Evolutionary conservation across 2,329 filamentous ascomycete species (phyloP).

Genomic region (Ophiostoma angusticollis): DNA sequence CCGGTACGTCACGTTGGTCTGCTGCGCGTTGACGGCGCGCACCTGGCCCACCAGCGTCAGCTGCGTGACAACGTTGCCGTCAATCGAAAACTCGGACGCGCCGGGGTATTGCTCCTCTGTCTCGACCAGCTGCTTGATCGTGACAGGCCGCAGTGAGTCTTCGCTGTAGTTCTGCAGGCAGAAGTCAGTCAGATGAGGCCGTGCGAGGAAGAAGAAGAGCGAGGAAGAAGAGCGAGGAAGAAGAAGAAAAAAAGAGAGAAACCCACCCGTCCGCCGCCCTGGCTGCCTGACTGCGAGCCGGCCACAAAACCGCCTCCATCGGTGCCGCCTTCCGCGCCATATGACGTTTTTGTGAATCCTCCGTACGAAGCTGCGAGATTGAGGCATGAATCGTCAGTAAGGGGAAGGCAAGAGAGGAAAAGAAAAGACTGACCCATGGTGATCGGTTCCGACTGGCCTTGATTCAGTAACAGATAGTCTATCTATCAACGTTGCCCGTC

Average conservation of each 20-base stretch:
- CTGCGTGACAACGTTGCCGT: conserved; percentile 60
- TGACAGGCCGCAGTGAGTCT: conserved; percentile 83
- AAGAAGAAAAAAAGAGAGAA: neutral
- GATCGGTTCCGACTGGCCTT: no score
- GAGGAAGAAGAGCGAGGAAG: neutral
- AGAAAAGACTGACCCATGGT: conserved; percentile 1
- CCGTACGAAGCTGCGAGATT: conserved; percentile 34
- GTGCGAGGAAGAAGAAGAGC: neutral
- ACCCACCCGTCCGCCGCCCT: conserved; percentile 24
- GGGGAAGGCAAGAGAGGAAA: neutral
- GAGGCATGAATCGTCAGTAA: neutral
- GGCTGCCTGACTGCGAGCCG: conserved; percentile 48
- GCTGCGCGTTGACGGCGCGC: conserved; percentile 70
- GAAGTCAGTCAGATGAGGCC: neutral
- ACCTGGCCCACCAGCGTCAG: conserved; percentile 85
- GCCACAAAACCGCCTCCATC: conserved; percentile 51
- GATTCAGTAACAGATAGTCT: no score
- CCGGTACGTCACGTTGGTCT: conserved; percentile 83
- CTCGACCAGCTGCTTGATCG: conserved; percentile 86
- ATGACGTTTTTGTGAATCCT: conserved; percentile 34
- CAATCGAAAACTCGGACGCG: conserved; percentile 64
- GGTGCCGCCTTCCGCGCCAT: conserved; percentile 43
- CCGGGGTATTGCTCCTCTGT: conserved; percentile 61
- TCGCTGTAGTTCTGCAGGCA: conserved; percentile 56
- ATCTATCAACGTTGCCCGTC: no score